Percentiles rank a stretch among this genome's conserved stretches.
These are phyloP conservation scores for Boletellus emodensis DNA, from an alignment of 768 basidiomycete species.

Conservation along the genomic window DNA sequence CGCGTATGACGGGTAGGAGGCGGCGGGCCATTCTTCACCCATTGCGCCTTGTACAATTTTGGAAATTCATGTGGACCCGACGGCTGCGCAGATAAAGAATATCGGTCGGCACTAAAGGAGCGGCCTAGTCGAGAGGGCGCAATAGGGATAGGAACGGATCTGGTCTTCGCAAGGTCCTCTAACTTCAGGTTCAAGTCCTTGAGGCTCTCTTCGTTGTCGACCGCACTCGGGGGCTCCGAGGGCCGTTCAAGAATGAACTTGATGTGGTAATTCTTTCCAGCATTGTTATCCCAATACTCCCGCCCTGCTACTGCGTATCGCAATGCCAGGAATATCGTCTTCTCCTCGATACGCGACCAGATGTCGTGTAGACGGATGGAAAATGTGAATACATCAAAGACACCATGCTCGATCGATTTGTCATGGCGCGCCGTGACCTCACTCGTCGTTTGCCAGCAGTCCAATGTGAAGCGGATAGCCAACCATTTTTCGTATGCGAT, in stretches of 20 bases:
- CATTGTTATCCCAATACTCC: conserved; percentile 94
- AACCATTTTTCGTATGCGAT: conserved; percentile 85
- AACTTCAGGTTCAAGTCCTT: conserved; percentile 62
- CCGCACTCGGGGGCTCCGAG: conserved; percentile 26
- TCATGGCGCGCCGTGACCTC: conserved; percentile 80
- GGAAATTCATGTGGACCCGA: conserved; percentile 57
- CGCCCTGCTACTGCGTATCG: conserved; percentile 63
- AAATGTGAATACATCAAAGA: conserved; percentile 75
- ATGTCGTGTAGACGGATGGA: conserved; percentile 74
- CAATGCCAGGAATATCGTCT: conserved; percentile 76
- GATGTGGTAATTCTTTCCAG: conserved; percentile 71
- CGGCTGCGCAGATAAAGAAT: conserved; percentile 31
- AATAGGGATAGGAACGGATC: conserved; percentile 16
- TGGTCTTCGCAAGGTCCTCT: conserved; percentile 53
- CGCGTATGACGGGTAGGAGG: conserved; percentile 30
- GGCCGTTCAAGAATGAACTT: conserved; percentile 46
- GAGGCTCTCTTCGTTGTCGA: conserved; percentile 42
- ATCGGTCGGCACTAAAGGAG: conserved; percentile 29
- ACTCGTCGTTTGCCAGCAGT: conserved; percentile 93
- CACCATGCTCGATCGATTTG: conserved; percentile 35
- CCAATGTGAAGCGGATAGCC: conserved; percentile 87
- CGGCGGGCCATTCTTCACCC: conserved; percentile 7
- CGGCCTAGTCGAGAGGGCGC: conserved; percentile 13
- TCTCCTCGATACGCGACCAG: conserved; percentile 72
- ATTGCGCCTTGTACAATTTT: conserved; percentile 44